These are phyloP conservation scores for Takashimella koratensis DNA, from an alignment of 1,284 basidiomycete species.

Conservation along the genomic window DNA sequence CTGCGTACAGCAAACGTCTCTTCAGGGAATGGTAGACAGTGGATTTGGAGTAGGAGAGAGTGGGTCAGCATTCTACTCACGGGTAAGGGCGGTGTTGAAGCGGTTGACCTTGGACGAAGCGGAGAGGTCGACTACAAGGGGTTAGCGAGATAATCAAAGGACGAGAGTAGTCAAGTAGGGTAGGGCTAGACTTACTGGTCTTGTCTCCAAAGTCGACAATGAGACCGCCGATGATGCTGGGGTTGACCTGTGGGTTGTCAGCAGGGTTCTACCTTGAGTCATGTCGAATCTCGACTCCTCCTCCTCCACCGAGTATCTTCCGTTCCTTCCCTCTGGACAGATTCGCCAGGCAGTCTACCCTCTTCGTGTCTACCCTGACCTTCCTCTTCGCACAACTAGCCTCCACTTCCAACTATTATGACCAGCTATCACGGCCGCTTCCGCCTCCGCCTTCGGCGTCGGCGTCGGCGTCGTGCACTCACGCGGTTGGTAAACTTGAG, in stretches of 20 bases:
- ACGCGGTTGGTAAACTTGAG: conserved; percentile 87
- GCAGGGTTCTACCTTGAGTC: conserved; percentile 1
- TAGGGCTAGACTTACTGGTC: conserved; percentile 58
- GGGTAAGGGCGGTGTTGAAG: conserved; percentile 81
- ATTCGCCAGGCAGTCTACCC: background rate
- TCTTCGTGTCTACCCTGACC: conserved; percentile 1
- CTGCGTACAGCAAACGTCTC: too few relatives aligned
- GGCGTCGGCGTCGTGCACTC: conserved; percentile 18
- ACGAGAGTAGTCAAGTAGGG: background rate
- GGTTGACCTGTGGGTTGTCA: conserved; percentile 64
- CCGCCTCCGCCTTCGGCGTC: background rate
- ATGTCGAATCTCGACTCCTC: too few relatives aligned
- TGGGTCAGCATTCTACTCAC: too few relatives aligned
- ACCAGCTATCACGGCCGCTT: too few relatives aligned
- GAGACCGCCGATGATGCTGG: conserved; percentile 79
- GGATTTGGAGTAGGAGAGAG: too few relatives aligned
- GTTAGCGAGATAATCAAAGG: background rate
- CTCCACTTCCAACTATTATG: too few relatives aligned
- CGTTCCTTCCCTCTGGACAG: background rate
- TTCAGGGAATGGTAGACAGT: too few relatives aligned
- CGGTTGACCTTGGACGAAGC: conserved; percentile 90
- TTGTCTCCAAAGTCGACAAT: conserved; percentile 98
- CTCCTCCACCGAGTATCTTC: too few relatives aligned
- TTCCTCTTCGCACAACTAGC: background rate
- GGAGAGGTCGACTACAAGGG: conserved; percentile 65